These are phyloP conservation scores for Sporothrix brunneoviolacea DNA, from an alignment of 2,329 filamentous ascomycete genomes.

Conservation along the genomic window DNA sequence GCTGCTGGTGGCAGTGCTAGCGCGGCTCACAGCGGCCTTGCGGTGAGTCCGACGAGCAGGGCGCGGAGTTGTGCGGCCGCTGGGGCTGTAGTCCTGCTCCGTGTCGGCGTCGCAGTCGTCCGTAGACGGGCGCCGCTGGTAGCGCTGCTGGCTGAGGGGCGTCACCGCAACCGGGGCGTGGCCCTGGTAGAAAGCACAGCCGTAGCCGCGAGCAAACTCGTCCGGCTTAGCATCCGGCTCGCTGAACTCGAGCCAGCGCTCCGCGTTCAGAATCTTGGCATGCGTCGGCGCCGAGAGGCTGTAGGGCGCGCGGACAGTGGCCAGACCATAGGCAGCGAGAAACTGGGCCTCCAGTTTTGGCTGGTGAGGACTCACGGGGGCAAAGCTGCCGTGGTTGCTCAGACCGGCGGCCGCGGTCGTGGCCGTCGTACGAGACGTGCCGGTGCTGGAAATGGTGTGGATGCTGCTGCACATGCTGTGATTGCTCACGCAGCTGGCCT, in stretches of 20 bases:
- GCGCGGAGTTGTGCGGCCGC: neutral
- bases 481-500: slow-evolving; percentile 3
- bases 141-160: slow-evolving; percentile 5
- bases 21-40: neutral
- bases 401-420: neutral
- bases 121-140: slow-evolving; percentile 13
- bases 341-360: slow-evolving; percentile 35
- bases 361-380: slow-evolving; percentile 13
- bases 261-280: slow-evolving; percentile 40
- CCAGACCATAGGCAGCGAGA: slow-evolving; percentile 48
- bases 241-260: slow-evolving; percentile 48
- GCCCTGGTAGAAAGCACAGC: slow-evolving; percentile 46
- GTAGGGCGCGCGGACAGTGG: slow-evolving; percentile 45
- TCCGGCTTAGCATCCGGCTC: slow-evolving; percentile 34
- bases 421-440: neutral
- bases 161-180: slow-evolving; percentile 18
- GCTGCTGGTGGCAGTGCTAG: neutral
- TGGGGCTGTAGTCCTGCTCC: slow-evolving; percentile 18
- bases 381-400: slow-evolving; percentile 16
- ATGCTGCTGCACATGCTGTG: neutral
- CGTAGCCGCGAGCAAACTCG: slow-evolving; percentile 47
- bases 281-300: slow-evolving; percentile 45
- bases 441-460: neutral
- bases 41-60: neutral
- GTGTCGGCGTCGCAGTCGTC: slow-evolving; percentile 21